Percentiles rank a stretch among this genome's conserved stretches.
Evolutionary conservation across 257 asterid genomes (phyloP).

Genomic region (Phtheirospermum japonicum): DNA sequence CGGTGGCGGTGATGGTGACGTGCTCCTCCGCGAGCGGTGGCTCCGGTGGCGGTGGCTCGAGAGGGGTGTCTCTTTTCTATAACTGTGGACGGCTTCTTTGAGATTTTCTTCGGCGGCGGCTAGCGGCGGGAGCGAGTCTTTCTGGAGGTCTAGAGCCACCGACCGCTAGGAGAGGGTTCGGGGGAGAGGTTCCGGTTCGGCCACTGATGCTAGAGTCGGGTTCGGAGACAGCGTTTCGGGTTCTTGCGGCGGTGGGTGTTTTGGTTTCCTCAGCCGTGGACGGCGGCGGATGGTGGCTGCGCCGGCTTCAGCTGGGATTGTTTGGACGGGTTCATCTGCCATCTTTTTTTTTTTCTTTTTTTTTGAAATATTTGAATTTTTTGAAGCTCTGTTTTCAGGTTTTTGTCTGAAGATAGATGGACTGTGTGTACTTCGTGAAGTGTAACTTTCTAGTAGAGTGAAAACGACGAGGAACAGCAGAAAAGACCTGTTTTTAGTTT

Average conservation of each 20-base stretch:
- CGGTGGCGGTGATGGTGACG: conserved; percentile 32
- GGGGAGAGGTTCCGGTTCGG: conserved; percentile 20
- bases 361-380: not conserved
- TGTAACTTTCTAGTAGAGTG: not conserved
- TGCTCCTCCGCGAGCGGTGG: conserved; percentile 37
- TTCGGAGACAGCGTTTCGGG: conserved; percentile 27
- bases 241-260: conserved; percentile 22
- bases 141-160: conserved; percentile 33
- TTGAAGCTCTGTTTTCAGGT: not conserved
- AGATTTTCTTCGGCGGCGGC: conserved; percentile 32
- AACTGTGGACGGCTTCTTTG: conserved; percentile 38
- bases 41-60: conserved; percentile 34
- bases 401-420: not conserved
- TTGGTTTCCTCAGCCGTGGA: conserved; percentile 25
- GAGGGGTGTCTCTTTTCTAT: conserved; percentile 48
- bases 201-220: conserved; percentile 63
- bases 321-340: conserved; percentile 51
- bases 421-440: not conserved
- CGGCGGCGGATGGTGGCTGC: conserved; percentile 24
- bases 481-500: not conserved
- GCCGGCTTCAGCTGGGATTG: conserved; percentile 25
- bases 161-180: conserved; percentile 72
- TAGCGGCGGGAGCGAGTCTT: conserved; percentile 20
- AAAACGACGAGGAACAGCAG: conserved; percentile 12
- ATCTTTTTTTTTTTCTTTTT: conserved; percentile 18